These are phyloP conservation scores for Ocimum tenuiflorum DNA, from an alignment of 257 asterid genomes.

Conservation along the genomic window DNA sequence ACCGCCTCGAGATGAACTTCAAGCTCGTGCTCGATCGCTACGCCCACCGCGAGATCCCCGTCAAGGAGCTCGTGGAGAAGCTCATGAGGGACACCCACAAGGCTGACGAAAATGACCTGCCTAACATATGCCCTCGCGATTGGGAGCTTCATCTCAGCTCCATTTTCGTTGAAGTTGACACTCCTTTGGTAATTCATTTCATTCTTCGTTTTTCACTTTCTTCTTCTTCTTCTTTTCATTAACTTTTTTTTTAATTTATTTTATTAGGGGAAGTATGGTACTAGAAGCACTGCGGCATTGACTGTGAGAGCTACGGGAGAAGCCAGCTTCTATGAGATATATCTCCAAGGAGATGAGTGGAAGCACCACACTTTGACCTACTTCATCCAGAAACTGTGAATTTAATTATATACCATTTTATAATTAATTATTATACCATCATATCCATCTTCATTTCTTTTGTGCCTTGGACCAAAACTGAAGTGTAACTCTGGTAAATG, in stretches of 20 bases:
- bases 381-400: constrained; percentile 26
- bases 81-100: constrained; percentile 51
- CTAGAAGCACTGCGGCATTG: constrained; percentile 56
- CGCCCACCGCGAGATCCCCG: constrained; percentile 28
- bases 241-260: not conserved
- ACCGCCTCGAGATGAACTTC: constrained; percentile 36
- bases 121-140: constrained; percentile 49
- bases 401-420: not conserved
- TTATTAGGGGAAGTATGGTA: constrained; percentile 47
- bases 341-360: constrained; percentile 45
- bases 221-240: not conserved
- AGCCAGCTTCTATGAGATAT: constrained; percentile 50
- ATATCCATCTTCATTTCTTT: not conserved
- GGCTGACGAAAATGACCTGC: constrained; percentile 45
- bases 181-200: constrained; percentile 43
- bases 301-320: constrained; percentile 43
- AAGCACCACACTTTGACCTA: constrained; percentile 41
- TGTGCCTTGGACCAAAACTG: not conserved
- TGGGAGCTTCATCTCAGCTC: constrained; percentile 63
- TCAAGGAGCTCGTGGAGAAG: constrained; percentile 39
- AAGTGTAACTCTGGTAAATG: not conserved
- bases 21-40: constrained; percentile 19
- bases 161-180: constrained; percentile 56
- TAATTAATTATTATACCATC: not conserved
- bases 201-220: not conserved